Percentiles rank a stretch among this genome's conserved stretches.
Conservation (phyloP, 225 moss, liverwort and hornwort genomes). For the Polytrichum formosum region DNA sequence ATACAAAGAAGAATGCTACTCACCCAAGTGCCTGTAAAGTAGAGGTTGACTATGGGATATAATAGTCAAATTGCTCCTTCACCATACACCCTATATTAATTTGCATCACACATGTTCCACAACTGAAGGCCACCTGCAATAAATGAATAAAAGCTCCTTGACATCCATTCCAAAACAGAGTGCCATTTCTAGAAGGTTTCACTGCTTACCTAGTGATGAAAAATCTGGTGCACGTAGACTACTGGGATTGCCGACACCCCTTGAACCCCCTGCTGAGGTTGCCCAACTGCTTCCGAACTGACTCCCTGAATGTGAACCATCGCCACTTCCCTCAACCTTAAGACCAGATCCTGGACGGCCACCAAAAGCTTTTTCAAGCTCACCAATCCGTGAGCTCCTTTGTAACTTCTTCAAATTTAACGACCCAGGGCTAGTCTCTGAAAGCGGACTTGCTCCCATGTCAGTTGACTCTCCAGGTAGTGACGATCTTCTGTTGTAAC, state of each 20-base stretch:
- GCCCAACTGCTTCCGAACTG: constrained; percentile 17
- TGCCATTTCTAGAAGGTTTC: too few species aligned
- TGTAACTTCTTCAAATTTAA: constrained; percentile 48
- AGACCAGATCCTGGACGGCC: constrained; percentile 38
- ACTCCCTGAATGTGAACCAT: constrained; percentile 30
- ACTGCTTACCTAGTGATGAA: constrained; percentile 40
- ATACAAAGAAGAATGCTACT: too few species aligned
- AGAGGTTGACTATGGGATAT: too few species aligned
- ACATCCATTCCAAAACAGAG: too few species aligned
- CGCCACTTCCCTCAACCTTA: constrained; percentile 38
- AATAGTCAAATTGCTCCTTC: too few species aligned
- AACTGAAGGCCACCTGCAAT: too few species aligned
- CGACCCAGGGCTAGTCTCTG: constrained; percentile 53
- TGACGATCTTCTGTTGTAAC: constrained; percentile 24
- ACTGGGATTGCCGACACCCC: constrained; percentile 14
- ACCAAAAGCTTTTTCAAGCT: constrained; percentile 24
- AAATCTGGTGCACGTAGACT: constrained; percentile 22
- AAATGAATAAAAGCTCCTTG: too few species aligned
- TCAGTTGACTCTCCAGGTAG: constrained; percentile 33
- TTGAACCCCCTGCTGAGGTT: constrained; percentile 33
- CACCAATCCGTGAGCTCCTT: constrained; percentile 49
- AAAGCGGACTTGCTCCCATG: constrained; percentile 40
- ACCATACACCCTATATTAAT: too few species aligned
- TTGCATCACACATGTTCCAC: too few species aligned
- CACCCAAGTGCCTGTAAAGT: too few species aligned